These are phyloP conservation scores for Jaltomata sinuosa DNA, from an alignment of 257 asterid species.

Conservation along the genomic window DNA sequence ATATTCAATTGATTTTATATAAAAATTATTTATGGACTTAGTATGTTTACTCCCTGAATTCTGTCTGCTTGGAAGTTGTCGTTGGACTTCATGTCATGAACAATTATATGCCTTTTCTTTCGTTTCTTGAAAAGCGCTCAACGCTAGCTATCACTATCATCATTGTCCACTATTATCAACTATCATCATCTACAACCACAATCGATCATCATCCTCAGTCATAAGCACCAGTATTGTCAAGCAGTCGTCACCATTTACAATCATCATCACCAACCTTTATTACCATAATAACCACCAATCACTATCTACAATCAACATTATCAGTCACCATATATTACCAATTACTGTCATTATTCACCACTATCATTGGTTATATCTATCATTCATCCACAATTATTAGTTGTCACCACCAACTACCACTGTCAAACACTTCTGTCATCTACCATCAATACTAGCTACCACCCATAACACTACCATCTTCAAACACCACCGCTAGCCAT, in stretches of 20 bases:
- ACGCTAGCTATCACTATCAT: not conserved
- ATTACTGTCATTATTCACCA: not conserved
- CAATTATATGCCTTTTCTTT: not conserved
- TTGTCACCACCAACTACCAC: not conserved
- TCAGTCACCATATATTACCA: not conserved
- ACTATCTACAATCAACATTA: not conserved
- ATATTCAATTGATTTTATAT: not conserved
- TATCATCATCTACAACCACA: too few relatives aligned
- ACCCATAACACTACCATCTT: not conserved
- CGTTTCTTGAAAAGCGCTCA: not conserved
- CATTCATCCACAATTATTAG: too few relatives aligned
- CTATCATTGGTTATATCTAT: too few relatives aligned
- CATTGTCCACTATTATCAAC: not conserved
- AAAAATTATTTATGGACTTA: conserved; percentile 1
- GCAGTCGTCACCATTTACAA: not conserved
- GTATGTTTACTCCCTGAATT: conserved; percentile 9
- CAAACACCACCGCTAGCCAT: not conserved
- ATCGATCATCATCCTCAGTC: not conserved
- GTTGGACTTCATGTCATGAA: conserved; percentile 3
- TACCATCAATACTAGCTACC: not conserved
- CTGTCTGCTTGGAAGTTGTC: conserved; percentile 23
- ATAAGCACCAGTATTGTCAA: not conserved
- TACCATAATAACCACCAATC: not conserved
- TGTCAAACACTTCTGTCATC: not conserved
- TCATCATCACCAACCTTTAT: not conserved